phyloP scores from a whole-genome alignment of 371 early-diverging fungal genomes.

The Chytridium lagenaria region DNA sequence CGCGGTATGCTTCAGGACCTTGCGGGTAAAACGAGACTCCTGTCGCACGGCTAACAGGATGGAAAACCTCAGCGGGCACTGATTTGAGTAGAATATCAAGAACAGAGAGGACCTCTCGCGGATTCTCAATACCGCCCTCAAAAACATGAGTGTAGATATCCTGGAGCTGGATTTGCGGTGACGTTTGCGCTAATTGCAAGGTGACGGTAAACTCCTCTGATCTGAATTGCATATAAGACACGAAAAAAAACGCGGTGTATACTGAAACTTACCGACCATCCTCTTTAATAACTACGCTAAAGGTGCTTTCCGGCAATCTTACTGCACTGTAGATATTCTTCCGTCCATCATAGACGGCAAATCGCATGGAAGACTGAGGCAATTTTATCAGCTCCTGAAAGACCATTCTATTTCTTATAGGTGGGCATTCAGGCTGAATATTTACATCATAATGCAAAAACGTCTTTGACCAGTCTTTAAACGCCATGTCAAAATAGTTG shows the following conservation, averaged over 20 bases:
- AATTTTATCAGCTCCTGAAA: slow-evolving; percentile 39
- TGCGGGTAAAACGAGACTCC: slow-evolving; percentile 27
- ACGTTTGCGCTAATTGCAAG: slow-evolving; percentile 3
- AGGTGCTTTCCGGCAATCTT: not conserved
- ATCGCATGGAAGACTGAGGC: slow-evolving; percentile 22
- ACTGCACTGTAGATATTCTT: slow-evolving; percentile 14
- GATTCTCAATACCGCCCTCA: slow-evolving; percentile 26
- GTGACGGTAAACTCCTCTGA: slow-evolving; percentile 25
- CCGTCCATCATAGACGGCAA: slow-evolving; percentile 67
- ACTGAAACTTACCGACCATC: not conserved
- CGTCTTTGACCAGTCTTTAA: not conserved
- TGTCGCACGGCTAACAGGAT: slow-evolving; percentile 16
- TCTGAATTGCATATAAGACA: slow-evolving; percentile 31
- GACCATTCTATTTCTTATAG: slow-evolving; percentile 43
- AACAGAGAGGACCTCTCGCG: slow-evolving; percentile 29
- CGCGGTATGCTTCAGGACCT: not conserved
- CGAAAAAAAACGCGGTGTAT: slow-evolving; percentile 28
- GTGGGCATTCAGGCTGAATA: slow-evolving; percentile 37
- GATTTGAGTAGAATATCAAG: slow-evolving; percentile 36
- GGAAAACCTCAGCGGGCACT: slow-evolving; percentile 5
- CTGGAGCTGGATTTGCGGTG: slow-evolving; percentile 41
- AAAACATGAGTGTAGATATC: slow-evolving; percentile 37
- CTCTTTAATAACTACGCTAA: not conserved
- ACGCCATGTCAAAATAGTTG: not conserved
- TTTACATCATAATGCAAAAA: slow-evolving; percentile 46